These are phyloP conservation scores for Plasmodium gallinaceum DNA, from an alignment of 169 alveolate species.

Conservation along the genomic window DNA sequence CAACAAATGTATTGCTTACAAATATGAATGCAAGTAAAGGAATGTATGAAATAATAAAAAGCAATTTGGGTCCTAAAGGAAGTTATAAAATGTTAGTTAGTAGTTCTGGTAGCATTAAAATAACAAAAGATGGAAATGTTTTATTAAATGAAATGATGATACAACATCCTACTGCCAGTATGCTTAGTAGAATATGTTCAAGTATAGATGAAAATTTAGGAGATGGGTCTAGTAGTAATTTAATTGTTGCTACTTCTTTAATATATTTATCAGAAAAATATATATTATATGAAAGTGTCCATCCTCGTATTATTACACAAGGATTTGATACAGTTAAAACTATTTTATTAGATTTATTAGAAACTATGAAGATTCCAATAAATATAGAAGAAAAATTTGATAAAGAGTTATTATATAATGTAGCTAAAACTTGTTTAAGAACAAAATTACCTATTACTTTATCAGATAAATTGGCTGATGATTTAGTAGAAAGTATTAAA, in stretches of 20 bases:
- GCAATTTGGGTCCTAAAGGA: conserved; percentile 99
- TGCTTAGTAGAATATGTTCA: conserved; percentile 99
- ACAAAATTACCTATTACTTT: conserved; percentile 93
- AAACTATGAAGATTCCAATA: conserved; percentile 85
- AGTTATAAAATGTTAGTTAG: conserved; percentile 99
- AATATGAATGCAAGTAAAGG: conserved; percentile 98
- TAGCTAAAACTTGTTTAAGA: conserved; percentile 95
- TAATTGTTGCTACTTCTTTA: conserved; percentile 96
- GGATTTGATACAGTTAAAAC: conserved; percentile 96
- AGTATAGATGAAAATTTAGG: conserved; percentile 99
- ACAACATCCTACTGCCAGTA: conserved; percentile 99
- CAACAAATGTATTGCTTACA: conserved; percentile 96
- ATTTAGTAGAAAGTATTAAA: conserved; percentile 95
- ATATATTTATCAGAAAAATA: conserved; percentile 87
- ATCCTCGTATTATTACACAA: conserved; percentile 97
- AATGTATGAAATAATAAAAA: conserved; percentile 95
- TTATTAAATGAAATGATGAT: conserved; percentile 98
- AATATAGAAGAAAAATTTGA: conserved; percentile 81
- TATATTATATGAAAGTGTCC: conserved; percentile 94
- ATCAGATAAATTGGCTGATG: conserved; percentile 96
- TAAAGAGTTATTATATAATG: conserved; percentile 93
- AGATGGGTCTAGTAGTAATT: conserved; percentile 98
- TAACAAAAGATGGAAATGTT: conserved; percentile 98
- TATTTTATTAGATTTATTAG: conserved; percentile 92
- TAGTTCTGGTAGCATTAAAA: conserved; percentile 96